phyloP scores from a whole-genome alignment of 2,329 filamentous ascomycete genomes.

The Aureobasidium leucospermi region DNA sequence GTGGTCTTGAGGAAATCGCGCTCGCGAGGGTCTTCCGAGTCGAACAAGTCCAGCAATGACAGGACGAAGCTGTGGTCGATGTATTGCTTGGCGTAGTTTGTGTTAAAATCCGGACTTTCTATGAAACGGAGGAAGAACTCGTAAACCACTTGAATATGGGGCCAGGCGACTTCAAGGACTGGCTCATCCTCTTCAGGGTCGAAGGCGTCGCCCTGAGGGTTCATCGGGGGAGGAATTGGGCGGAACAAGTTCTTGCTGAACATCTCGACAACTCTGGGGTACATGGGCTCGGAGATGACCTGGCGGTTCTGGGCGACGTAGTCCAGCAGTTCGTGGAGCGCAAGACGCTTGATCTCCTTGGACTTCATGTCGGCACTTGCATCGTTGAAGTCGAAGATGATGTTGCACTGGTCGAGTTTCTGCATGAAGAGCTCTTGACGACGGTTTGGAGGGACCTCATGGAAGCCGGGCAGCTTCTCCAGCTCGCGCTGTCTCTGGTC shows the following conservation, averaged over 20 bases:
- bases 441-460: slow-evolving; percentile 91
- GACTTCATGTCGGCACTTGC: slow-evolving; percentile 98
- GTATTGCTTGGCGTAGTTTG: slow-evolving; percentile 97
- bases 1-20: slow-evolving; percentile 98
- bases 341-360: slow-evolving; percentile 97
- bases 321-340: slow-evolving; percentile 89
- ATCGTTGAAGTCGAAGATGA: slow-evolving; percentile 99
- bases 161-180: slow-evolving; percentile 96
- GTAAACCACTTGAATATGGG: slow-evolving; percentile 98
- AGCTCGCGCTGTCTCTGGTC: slow-evolving; percentile 81
- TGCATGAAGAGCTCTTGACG: slow-evolving; percentile 98
- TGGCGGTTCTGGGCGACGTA: slow-evolving; percentile 98
- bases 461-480: slow-evolving; percentile 95
- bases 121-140: slow-evolving; percentile 99
- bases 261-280: slow-evolving; percentile 97
- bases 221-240: slow-evolving; percentile 93
- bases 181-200: slow-evolving; percentile 98
- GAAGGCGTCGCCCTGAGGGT: slow-evolving; percentile 95
- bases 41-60: slow-evolving; percentile 90
- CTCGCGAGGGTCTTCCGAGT: slow-evolving; percentile 94
- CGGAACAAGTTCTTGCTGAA: slow-evolving; percentile 98
- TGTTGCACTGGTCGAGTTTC: slow-evolving; percentile 99
- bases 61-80: slow-evolving; percentile 98
- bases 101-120: slow-evolving; percentile 99
- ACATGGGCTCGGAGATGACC: slow-evolving; percentile 98